Evolutionary conservation across 2,329 filamentous ascomycete species (phyloP), one percentile per base, ranked within the genome.

Genomic region (Lomentospora prolificans): DNA sequence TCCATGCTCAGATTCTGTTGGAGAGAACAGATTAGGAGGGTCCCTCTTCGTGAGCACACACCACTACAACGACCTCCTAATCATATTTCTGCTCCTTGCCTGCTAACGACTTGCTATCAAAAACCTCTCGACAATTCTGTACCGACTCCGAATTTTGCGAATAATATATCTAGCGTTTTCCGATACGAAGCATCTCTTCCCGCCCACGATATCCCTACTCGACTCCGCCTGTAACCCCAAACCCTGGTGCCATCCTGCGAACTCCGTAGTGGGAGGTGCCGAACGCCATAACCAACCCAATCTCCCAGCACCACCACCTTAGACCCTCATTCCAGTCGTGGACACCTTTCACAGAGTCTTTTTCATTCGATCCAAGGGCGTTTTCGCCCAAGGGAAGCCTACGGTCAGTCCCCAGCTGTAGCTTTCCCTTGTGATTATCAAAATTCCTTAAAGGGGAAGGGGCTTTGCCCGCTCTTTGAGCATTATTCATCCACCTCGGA

Each of bases 11-110:
- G 27, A 31, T 52, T 24, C 50, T 52, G 28, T 24, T 41, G 41
- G 30, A 30, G 46, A 55, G 44, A 55, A 55, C 46, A 51, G 53
- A 41, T 50, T 50, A 36, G 53, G 53, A 25, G 30, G 14, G 28
- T 48, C 50, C 41, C 30, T 50, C 30, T 44, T 55, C 53, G 33
- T 39, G 41, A 55, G 53, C 53, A 55, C 53, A 55, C 53, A 55
- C 53, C 53, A 50, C 53, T 33, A 50, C 39, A 31, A 36, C 25
- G 30, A 50, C 44, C 28, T 36, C 51, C 33, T 53, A 25, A 53
- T 53, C 12, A 48, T 27, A 19, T 44, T 54, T 54, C 52, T 12
- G 4, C 24, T 46, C 33, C 33, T 10, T 28, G 39, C 52, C 33
- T 46, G 5, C 24, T 28, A 27, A 36, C 51, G 44, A 48, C 44